phyloP scores from a whole-genome alignment of 768 basidiomycete species.

The Pisolithus sp. region DNA sequence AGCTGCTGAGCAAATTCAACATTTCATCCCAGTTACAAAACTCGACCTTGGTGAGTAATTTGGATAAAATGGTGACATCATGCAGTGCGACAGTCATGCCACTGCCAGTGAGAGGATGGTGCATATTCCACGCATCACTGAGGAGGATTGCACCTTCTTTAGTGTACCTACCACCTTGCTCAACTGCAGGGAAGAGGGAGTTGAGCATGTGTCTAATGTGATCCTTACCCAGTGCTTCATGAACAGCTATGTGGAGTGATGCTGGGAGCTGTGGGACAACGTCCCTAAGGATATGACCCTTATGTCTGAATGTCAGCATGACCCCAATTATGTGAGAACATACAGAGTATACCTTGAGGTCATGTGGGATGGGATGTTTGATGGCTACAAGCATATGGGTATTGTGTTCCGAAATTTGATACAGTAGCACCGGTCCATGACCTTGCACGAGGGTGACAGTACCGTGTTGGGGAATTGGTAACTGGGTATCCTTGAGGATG shows the following conservation, averaged over 20 bases:
- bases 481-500: slow-evolving; percentile 65
- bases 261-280: slow-evolving; percentile 80
- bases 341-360: slow-evolving; percentile 53
- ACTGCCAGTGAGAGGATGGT: slow-evolving; percentile 94
- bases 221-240: slow-evolving; percentile 62
- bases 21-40: slow-evolving; percentile 47
- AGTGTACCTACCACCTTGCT: slow-evolving; percentile 45
- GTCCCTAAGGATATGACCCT: slow-evolving; percentile 65
- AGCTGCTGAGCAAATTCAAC: slow-evolving; percentile 48
- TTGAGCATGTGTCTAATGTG: slow-evolving; percentile 92
- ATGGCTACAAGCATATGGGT: slow-evolving; percentile 93
- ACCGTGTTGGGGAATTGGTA: slow-evolving; percentile 74
- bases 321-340: not conserved
- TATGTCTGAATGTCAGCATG: slow-evolving; percentile 2
- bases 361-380: slow-evolving; percentile 73
- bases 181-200: slow-evolving; percentile 77
- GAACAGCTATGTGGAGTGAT: slow-evolving; percentile 58
- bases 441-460: slow-evolving; percentile 79
- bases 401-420: slow-evolving; percentile 84
- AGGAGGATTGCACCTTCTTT: slow-evolving; percentile 76
- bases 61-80: slow-evolving; percentile 71
- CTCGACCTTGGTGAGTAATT: slow-evolving; percentile 47
- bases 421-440: slow-evolving; percentile 83
- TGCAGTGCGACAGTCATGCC: slow-evolving; percentile 96
- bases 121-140: slow-evolving; percentile 98